Evolutionary conservation across 108 stramenopile genomes (phyloP).

Genomic region (Fistulifera pelliculosa): DNA sequence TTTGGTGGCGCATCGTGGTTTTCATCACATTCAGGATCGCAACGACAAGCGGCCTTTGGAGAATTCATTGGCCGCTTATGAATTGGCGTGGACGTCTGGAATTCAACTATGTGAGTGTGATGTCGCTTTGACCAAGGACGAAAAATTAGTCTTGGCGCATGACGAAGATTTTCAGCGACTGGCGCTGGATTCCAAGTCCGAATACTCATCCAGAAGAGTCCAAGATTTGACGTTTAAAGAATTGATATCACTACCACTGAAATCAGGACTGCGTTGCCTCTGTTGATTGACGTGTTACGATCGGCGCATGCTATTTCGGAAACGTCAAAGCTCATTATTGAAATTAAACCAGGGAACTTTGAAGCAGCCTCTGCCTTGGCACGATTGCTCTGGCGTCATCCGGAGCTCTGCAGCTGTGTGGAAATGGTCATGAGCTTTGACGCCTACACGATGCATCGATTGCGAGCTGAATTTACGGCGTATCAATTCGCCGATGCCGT

Average conservation of each 20-base stretch:
- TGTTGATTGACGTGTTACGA: constrained; percentile 62
- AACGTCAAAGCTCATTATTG: constrained; percentile 46
- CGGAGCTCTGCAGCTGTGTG: constrained; percentile 40
- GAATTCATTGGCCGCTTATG: constrained; percentile 61
- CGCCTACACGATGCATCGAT: constrained; percentile 55
- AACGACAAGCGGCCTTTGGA: constrained; percentile 55
- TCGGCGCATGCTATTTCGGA: constrained; percentile 55
- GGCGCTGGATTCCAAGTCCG: constrained; percentile 34
- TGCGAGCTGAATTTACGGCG: constrained; percentile 35
- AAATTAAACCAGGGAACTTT: constrained; percentile 71
- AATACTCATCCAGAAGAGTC: constrained; percentile 34
- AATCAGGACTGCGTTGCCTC: constrained; percentile 59
- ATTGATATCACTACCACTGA: constrained; percentile 52
- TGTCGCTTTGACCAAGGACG: constrained; percentile 69
- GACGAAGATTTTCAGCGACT: constrained; percentile 61
- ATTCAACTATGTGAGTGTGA: constrained; percentile 74
- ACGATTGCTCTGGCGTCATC: constrained; percentile 47
- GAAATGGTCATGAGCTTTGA: constrained; percentile 73
- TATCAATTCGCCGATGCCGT: not conserved
- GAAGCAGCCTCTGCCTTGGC: constrained; percentile 56
- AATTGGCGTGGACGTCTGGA: constrained; percentile 63
- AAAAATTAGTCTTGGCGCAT: constrained; percentile 63
- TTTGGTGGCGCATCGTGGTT: constrained; percentile 69
- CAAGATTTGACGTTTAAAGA: constrained; percentile 61
- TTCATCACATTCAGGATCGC: constrained; percentile 50